Percentiles rank a stretch among this genome's conserved stretches.
These are phyloP conservation scores for Trichoderma parareesei DNA, from an alignment of 495 filamentous ascomycete genomes.

Conservation along the genomic window DNA sequence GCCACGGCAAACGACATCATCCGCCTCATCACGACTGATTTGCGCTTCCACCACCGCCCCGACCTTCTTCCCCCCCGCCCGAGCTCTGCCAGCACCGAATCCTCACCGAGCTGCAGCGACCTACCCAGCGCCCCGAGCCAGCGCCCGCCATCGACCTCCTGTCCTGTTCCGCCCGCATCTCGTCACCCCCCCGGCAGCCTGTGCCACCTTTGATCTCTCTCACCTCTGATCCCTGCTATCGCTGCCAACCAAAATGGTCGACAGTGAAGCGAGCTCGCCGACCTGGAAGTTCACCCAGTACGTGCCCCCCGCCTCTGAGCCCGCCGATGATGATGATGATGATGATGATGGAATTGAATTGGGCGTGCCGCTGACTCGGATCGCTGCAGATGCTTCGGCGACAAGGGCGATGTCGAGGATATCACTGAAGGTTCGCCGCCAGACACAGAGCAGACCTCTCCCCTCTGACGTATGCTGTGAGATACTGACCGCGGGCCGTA, in stretches of 20 bases:
- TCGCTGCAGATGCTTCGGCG: constrained; percentile 80
- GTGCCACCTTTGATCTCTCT: constrained; percentile 3
- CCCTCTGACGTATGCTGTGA: constrained; percentile 6
- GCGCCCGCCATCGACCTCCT: constrained; percentile 1
- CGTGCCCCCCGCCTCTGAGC: constrained; percentile 36
- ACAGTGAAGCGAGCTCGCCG: constrained; percentile 84
- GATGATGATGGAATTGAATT: neutral
- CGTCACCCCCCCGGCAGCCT: constrained; percentile 2
- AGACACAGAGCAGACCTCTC: neutral
- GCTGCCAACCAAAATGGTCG: constrained; percentile 69
- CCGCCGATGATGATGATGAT: neutral
- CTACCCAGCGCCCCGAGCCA: neutral
- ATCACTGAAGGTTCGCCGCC: constrained; percentile 84
- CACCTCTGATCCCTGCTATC: constrained; percentile 7
- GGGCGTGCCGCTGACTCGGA: constrained; percentile 15
- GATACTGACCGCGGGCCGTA: constrained; percentile 27
- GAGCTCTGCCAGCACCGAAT: neutral
- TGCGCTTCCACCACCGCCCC: neutral
- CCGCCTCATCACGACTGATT: constrained; percentile 1
- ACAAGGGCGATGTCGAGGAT: constrained; percentile 99
- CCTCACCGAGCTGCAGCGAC: neutral
- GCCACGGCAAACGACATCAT: constrained; percentile 3
- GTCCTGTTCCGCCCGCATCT: neutral
- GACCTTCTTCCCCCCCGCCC: too few relatives aligned
- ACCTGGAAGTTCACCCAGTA: constrained; percentile 99